Evolutionary conservation across 2,329 filamentous ascomycete species (phyloP).

Genomic region (Xylaria sp.): DNA sequence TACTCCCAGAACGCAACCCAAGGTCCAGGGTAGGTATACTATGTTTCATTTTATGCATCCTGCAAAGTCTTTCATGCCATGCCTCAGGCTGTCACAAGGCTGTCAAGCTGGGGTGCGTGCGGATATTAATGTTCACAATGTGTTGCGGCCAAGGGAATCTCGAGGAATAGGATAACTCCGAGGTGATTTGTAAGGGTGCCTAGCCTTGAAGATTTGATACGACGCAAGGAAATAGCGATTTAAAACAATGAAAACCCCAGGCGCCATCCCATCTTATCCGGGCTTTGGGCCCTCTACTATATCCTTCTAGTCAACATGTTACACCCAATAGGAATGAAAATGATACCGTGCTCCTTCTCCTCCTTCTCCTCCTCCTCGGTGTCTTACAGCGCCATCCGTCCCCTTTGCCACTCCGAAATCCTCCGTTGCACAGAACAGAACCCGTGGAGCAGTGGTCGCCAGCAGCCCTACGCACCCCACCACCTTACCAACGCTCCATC

Average conservation of each 20-base stretch:
- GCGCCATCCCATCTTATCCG: constrained; percentile 11
- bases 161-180: not conserved
- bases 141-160: no score
- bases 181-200: not conserved
- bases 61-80: constrained; percentile 1
- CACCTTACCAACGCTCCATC: not conserved
- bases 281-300: constrained; percentile 21
- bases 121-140: not conserved
- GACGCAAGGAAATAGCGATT: not conserved
- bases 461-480: not conserved
- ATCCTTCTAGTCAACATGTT: not conserved
- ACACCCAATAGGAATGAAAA: constrained; percentile 2
- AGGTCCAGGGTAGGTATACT: no score
- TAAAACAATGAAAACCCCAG: constrained; percentile 2
- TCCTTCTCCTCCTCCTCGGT: not conserved
- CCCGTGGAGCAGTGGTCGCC: not conserved
- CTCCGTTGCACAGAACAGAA: not conserved
- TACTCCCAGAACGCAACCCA: no score
- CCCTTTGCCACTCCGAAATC: constrained; percentile 11
- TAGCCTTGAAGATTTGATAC: not conserved
- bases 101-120: not conserved
- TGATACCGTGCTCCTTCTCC: no score
- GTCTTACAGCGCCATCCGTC: not conserved
- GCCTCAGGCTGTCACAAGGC: not conserved
- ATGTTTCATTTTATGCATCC: not conserved